Conservation (phyloP, 2,329 filamentous ascomycete genomes). For the Alternaria panax region DNA sequence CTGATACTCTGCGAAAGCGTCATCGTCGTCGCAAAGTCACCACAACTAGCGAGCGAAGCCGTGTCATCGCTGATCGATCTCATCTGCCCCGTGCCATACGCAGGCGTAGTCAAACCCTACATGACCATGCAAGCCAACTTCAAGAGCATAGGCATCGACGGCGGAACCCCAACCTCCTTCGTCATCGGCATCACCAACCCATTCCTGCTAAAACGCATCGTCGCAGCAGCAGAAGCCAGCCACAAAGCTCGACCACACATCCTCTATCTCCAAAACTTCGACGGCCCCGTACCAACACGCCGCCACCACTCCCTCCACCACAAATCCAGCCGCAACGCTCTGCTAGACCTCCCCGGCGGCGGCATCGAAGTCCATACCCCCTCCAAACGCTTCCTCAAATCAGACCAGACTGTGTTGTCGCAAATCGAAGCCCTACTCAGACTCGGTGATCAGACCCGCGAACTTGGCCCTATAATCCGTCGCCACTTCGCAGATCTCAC, state of each 20-base stretch:
- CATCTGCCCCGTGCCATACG: slow-evolving; percentile 51
- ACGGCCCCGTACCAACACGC: slow-evolving; percentile 47
- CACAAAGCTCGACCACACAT: slow-evolving; percentile 48
- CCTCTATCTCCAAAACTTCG: slow-evolving; percentile 49
- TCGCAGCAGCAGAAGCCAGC: slow-evolving; percentile 45
- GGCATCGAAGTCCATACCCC: slow-evolving; percentile 49
- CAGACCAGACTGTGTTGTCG: slow-evolving; percentile 44
- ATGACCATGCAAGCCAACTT: slow-evolving; percentile 56
- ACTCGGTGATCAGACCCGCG: slow-evolving; percentile 39
- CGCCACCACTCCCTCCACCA: slow-evolving; percentile 48
- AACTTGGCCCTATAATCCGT: slow-evolving; percentile 49
- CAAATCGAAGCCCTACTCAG: slow-evolving; percentile 46
- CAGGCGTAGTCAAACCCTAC: slow-evolving; percentile 51
- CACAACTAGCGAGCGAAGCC: slow-evolving; percentile 51
- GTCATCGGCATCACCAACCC: slow-evolving; percentile 53
- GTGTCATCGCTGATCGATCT: slow-evolving; percentile 52
- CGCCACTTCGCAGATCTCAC: slow-evolving; percentile 53
- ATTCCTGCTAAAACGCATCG: slow-evolving; percentile 51
- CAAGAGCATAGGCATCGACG: slow-evolving; percentile 49
- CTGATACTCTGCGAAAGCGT: slow-evolving; percentile 52
- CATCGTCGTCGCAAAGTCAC: slow-evolving; percentile 52
- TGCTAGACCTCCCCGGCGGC: slow-evolving; percentile 50
- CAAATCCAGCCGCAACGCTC: slow-evolving; percentile 44
- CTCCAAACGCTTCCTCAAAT: slow-evolving; percentile 50
- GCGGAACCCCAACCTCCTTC: slow-evolving; percentile 49